A percentile compares a stretch with the other conserved stretches of the same genome.
These are phyloP conservation scores for Centaurea solstitialis DNA, from an alignment of 129 eudicot genomes.

Conservation along the genomic window DNA sequence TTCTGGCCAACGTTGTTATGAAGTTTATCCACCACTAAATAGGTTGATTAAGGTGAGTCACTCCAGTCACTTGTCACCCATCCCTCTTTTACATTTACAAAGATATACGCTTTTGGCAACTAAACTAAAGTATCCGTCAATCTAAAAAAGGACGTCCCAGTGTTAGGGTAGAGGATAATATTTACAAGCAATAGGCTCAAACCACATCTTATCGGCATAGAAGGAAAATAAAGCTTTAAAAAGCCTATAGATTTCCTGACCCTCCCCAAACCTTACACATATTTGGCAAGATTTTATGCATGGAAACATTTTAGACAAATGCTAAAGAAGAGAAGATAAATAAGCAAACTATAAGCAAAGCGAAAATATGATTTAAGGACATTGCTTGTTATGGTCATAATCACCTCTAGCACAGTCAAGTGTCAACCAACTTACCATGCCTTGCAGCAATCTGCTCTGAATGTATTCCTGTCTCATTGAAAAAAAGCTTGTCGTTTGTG, in stretches of 20 bases:
- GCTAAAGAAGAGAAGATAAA: conserved; percentile 2
- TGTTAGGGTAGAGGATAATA: background rate
- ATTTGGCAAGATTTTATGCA: conserved; percentile 4
- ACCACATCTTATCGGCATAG: background rate
- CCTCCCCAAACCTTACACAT: background rate
- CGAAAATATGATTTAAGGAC: background rate
- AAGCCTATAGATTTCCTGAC: background rate
- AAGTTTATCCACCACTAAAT: conserved; percentile 1
- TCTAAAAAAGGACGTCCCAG: background rate
- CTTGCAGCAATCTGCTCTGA: conserved; percentile 16
- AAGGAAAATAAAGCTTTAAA: background rate
- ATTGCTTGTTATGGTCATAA: background rate
- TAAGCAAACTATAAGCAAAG: background rate
- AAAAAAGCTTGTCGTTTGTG: background rate
- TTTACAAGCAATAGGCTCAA: background rate
- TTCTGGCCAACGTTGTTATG: background rate
- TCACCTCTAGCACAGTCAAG: conserved; percentile 24
- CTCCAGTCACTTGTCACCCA: conserved; percentile 6
- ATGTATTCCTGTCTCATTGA: conserved; percentile 20
- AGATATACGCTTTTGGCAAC: background rate
- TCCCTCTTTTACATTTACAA: background rate
- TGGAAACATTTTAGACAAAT: background rate
- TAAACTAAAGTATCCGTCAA: no score
- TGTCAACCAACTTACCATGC: conserved; percentile 8
- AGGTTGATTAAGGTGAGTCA: conserved; percentile 21